Percentiles rank a stretch among this genome's conserved stretches.
phyloP scores from a whole-genome alignment of 176 grass and related monocot genomes.

The Panicum miliaceum region DNA sequence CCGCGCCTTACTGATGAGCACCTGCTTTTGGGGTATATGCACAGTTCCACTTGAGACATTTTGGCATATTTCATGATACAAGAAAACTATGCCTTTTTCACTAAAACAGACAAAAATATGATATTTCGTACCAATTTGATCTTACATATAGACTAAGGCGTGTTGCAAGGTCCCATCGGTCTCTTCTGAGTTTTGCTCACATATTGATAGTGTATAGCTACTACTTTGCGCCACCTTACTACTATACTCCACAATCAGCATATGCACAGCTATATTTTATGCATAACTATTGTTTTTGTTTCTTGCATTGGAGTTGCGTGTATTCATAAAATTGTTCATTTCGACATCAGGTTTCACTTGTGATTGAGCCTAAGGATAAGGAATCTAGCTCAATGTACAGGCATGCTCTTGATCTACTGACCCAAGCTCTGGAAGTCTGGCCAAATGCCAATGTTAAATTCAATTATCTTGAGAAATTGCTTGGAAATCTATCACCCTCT shows the following conservation, averaged over 20 bases:
- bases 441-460: slow-evolving; percentile 99
- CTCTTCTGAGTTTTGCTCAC: slow-evolving; percentile 12
- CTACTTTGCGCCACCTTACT: slow-evolving; percentile 3
- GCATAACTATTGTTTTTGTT: background rate
- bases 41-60: background rate
- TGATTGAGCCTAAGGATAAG: slow-evolving; percentile 97
- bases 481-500: slow-evolving; percentile 81
- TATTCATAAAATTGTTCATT: slow-evolving; percentile 43
- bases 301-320: background rate
- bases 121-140: background rate
- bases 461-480: slow-evolving; percentile 97
- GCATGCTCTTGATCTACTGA: slow-evolving; percentile 92
- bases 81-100: background rate
- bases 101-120: slow-evolving; percentile 18
- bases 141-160: background rate
- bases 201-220: background rate
- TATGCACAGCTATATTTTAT: background rate
- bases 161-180: background rate
- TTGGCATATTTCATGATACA: background rate
- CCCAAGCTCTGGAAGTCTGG: slow-evolving; percentile 97
- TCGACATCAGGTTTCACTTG: slow-evolving; percentile 76
- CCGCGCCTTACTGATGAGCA: background rate
- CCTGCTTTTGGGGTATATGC: slow-evolving; percentile 24
- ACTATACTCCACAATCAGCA: background rate
- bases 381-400: slow-evolving; percentile 96